Evolutionary conservation across 1,139 yeast species (phyloP), one percentile per base, ranked within the genome.

Genomic region (Candida sp.): DNA sequence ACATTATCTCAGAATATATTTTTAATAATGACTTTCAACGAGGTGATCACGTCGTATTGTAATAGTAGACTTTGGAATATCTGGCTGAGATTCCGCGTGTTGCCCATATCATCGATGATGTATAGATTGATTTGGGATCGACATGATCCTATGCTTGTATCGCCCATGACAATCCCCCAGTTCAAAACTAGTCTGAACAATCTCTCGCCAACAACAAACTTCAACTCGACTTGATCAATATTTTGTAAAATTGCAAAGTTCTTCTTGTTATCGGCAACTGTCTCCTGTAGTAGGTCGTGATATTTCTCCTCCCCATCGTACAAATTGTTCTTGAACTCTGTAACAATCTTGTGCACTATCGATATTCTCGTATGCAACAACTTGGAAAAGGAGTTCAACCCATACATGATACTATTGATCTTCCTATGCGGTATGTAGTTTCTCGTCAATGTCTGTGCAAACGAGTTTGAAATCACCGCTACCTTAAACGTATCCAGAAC

Each of bases 301-400:
- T 37, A 44, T 9, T 22, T 35, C 7, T 27, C 37, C n/a, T 28
- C 31, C 7, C 7, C 7, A 26, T 49, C 49, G 7, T 50, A 47
- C 11, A 62, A 34, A 32, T 52, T 55, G 3, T 47, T 46, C 4
- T 56, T 44, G 49, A 60, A 65, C 38, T 54, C 58, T 17, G 59
- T 49, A 6, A 70, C 52, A 31, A 70, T 44, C 42, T 63, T 60
- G 50, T 60, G 57, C 35, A 70, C 46, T 1, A 56, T 47, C 1
- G 61, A 54, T 2, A 67, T 59, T 33, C 76, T 54, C 35, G 55
- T 51, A 44, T 65, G 66, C 9, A 69, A 56, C 3, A 65, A 44
- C 7, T 51, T 58, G 1, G 78, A 62, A 12, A 75, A 58, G 3
- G 76, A 67, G 46, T 72, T 69, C 40, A 73, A 60, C 7, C 73